These are phyloP conservation scores for Citrus hindsii DNA, from an alignment of 345 rosid genomes.

Conservation along the genomic window DNA sequence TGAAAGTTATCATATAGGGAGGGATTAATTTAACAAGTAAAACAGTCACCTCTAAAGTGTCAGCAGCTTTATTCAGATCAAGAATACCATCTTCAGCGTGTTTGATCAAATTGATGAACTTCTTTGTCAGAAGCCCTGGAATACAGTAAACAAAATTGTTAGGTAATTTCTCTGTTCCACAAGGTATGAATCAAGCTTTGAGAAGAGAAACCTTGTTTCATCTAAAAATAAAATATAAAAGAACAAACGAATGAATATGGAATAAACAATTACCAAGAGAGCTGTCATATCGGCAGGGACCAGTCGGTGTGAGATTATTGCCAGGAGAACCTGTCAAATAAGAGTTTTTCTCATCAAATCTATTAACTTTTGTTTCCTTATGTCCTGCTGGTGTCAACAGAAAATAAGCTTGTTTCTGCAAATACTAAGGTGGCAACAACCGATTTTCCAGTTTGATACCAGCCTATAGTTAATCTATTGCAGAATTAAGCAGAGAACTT, in stretches of 20 bases:
- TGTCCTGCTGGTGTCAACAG: not conserved
- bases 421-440: not conserved
- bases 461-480: not conserved
- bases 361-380: conserved; percentile 12
- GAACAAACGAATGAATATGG: not conserved
- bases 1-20: not conserved
- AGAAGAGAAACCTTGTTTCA: not conserved
- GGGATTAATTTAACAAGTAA: conserved; percentile 6
- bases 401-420: not conserved
- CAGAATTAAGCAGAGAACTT: not conserved
- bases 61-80: conserved; percentile 94
- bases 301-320: conserved; percentile 67
- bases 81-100: conserved; percentile 96
- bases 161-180: not conserved
- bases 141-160: conserved; percentile 14
- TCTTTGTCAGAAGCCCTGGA: conserved; percentile 95
- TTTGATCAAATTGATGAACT: conserved; percentile 91
- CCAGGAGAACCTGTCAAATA: conserved; percentile 86
- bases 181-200: not conserved
- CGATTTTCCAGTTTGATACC: not conserved
- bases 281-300: conserved; percentile 98
- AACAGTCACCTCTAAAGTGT: conserved; percentile 72
- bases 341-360: conserved; percentile 20
- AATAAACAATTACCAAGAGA: conserved; percentile 65
- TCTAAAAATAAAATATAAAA: not conserved